A percentile compares a stretch with the other conserved stretches of the same genome.
Evolutionary conservation across 768 basidiomycete species (phyloP).

Genomic region (Lactarius evosmus): DNA sequence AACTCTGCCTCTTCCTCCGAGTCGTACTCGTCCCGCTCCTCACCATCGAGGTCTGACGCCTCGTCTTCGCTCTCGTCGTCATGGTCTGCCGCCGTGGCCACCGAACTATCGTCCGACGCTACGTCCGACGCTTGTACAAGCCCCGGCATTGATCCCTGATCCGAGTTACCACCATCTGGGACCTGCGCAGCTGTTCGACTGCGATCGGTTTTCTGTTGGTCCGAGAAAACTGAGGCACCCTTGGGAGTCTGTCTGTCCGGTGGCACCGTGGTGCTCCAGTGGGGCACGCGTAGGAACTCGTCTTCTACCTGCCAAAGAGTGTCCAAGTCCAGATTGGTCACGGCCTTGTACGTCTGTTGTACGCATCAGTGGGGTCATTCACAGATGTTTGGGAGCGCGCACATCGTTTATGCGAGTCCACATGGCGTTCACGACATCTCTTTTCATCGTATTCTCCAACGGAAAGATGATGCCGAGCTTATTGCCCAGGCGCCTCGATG

Average conservation of each 20-base stretch:
- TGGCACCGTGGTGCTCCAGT: conserved; percentile 33
- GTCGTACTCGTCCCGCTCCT: conserved; percentile 49
- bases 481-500: conserved; percentile 47
- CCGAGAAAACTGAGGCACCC: conserved; percentile 6
- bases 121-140: conserved; percentile 66
- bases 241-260: conserved; percentile 32
- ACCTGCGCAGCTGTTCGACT: conserved; percentile 42
- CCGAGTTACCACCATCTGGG: conserved; percentile 45
- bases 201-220: background rate
- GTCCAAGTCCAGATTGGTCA: conserved; percentile 16
- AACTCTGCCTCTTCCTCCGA: conserved; percentile 68
- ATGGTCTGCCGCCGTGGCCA: conserved; percentile 35
- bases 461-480: conserved; percentile 60
- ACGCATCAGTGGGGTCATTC: conserved; percentile 13
- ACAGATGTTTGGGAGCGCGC: conserved; percentile 27
- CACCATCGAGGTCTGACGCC: conserved; percentile 38
- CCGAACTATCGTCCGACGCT: conserved; percentile 44
- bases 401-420: conserved; percentile 65
- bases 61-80: conserved; percentile 40
- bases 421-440: conserved; percentile 51
- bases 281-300: conserved; percentile 20
- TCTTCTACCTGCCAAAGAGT: conserved; percentile 23
- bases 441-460: conserved; percentile 51
- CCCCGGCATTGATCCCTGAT: conserved; percentile 59
- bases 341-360: conserved; percentile 16